These are phyloP conservation scores for Annulohypoxylon maeteangense DNA, from an alignment of 495 filamentous ascomycete genomes.

Conservation along the genomic window DNA sequence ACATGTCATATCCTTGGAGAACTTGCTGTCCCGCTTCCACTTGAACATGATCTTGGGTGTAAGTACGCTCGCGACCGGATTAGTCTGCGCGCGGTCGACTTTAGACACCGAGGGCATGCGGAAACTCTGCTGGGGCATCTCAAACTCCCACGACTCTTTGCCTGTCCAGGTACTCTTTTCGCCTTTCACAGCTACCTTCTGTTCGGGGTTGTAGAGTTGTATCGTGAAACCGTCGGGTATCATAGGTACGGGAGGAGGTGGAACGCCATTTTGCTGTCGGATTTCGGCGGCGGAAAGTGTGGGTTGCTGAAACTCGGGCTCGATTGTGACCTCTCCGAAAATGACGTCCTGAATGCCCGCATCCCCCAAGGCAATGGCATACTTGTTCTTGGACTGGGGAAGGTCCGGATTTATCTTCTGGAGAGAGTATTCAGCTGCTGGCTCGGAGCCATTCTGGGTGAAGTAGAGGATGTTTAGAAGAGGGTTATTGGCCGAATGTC, in stretches of 20 bases:
- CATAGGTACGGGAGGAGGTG: conserved; percentile 78
- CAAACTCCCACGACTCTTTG: conserved; percentile 86
- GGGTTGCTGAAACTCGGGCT: conserved; percentile 85
- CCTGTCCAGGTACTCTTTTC: conserved; percentile 80
- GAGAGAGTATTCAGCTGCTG: conserved; percentile 78
- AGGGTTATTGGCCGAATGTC: conserved; percentile 53
- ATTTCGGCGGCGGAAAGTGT: conserved; percentile 82
- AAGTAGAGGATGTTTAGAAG: conserved; percentile 73
- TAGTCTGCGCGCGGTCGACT: conserved; percentile 78
- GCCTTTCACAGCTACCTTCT: conserved; percentile 75
- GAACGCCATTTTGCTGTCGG: conserved; percentile 71
- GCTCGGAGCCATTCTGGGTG: conserved; percentile 82
- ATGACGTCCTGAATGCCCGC: conserved; percentile 82
- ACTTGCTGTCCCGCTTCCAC: conserved; percentile 90
- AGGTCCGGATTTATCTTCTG: conserved; percentile 76
- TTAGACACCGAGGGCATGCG: conserved; percentile 77
- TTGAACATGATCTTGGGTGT: conserved; percentile 86
- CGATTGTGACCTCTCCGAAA: conserved; percentile 85
- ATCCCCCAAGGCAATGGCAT: conserved; percentile 86
- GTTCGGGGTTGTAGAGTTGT: conserved; percentile 95
- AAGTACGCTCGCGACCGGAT: conserved; percentile 72
- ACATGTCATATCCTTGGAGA: conserved; percentile 83
- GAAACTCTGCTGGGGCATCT: conserved; percentile 89
- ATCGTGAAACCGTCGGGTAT: conserved; percentile 82
- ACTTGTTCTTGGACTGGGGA: conserved; percentile 79